These are phyloP conservation scores for Excoecaria agallocha DNA, from an alignment of 345 rosid species.

Conservation along the genomic window DNA sequence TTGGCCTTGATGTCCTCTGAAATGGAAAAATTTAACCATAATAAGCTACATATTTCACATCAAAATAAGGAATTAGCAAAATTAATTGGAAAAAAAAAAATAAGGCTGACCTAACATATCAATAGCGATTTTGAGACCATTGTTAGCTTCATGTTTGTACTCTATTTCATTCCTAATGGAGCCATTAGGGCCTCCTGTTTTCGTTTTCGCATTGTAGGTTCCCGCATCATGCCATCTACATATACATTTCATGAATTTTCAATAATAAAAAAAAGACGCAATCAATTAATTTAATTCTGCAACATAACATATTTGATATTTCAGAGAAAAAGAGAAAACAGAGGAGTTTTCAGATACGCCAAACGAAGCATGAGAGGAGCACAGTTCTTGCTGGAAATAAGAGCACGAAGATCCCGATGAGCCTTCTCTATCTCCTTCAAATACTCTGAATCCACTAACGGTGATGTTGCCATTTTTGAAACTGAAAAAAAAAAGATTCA, in stretches of 20 bases:
- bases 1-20: constrained; percentile 63
- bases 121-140: constrained; percentile 61
- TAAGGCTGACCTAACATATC: constrained; percentile 62
- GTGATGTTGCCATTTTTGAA: constrained; percentile 32
- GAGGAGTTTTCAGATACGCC: constrained; percentile 45
- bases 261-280: not conserved
- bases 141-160: constrained; percentile 47
- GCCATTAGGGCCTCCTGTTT: constrained; percentile 89
- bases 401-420: constrained; percentile 76
- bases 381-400: constrained; percentile 58
- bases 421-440: constrained; percentile 63
- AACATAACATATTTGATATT: not conserved
- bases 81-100: not conserved
- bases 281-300: too few relatives aligned
- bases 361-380: constrained; percentile 92
- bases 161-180: constrained; percentile 62
- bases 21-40: constrained; percentile 10
- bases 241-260: not conserved
- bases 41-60: not conserved
- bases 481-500: not conserved
- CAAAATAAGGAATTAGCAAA: not conserved
- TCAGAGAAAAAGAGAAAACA: not conserved
- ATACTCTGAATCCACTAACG: constrained; percentile 46
- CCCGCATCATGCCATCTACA: constrained; percentile 92
- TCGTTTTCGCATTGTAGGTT: constrained; percentile 70